Conservation (phyloP, 768 basidiomycete genomes). For the Kondoa subrosea region DNA sequence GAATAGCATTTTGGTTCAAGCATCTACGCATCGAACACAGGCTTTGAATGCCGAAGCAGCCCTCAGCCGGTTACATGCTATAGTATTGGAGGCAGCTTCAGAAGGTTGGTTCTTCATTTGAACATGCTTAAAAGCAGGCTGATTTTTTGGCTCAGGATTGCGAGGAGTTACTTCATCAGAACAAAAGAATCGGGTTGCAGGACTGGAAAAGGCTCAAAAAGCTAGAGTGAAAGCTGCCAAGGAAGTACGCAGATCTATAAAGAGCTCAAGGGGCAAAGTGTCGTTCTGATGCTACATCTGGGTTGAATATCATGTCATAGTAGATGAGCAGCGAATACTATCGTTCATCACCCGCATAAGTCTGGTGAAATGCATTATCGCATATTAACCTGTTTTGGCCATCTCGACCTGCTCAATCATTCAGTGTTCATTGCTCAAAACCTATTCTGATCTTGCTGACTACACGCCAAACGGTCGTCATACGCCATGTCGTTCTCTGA, state of each 20-base stretch:
- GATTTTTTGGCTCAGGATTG: neutral
- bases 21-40: neutral
- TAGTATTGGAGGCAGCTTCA: neutral
- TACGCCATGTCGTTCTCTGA: neutral
- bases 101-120: neutral
- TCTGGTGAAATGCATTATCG: too few species aligned
- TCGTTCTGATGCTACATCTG: too few species aligned
- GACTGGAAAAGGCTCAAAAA: neutral
- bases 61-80: neutral
- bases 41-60: neutral
- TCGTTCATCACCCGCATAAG: too few species aligned
- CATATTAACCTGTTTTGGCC: too few species aligned
- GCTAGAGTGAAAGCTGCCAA: neutral
- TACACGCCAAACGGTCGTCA: too few species aligned
- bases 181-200: neutral
- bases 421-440: too few species aligned
- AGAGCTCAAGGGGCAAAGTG: neutral
- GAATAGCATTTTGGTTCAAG: neutral
- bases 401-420: too few species aligned
- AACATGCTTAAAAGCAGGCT: neutral
- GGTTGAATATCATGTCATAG: too few species aligned
- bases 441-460: too few species aligned
- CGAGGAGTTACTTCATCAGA: neutral
- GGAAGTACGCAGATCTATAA: neutral
- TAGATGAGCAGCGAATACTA: too few species aligned